These are phyloP conservation scores for Dioscorea dumetorum DNA, from an alignment of 106 monocot species.

Conservation along the genomic window DNA sequence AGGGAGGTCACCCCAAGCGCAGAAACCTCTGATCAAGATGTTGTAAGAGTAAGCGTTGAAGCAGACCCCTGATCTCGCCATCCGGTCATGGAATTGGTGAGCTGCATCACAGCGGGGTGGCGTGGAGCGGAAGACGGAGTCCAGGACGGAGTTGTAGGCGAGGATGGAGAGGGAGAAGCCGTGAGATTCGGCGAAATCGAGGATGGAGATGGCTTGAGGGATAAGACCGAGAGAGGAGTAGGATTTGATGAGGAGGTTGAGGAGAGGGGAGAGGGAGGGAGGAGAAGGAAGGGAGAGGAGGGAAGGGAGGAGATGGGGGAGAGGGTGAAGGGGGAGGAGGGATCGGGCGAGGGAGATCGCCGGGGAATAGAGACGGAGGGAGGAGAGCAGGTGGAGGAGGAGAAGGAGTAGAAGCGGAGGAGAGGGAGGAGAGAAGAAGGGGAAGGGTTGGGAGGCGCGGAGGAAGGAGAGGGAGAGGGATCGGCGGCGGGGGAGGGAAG, in stretches of 20 bases:
- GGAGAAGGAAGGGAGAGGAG: background rate
- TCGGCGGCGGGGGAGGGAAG: constrained; percentile 18
- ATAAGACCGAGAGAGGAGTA: constrained; percentile 37
- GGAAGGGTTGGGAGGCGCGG: constrained; percentile 7
- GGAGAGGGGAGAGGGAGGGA: constrained; percentile 13
- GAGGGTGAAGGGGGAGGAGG: constrained; percentile 15
- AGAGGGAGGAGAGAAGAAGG: constrained; percentile 22
- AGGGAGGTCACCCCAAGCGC: constrained; percentile 29
- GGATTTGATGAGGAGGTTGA: constrained; percentile 62
- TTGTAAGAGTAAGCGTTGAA: constrained; percentile 70
- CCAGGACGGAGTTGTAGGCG: constrained; percentile 71
- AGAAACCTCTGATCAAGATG: constrained; percentile 65
- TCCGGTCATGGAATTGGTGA: constrained; percentile 28
- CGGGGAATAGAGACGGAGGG: background rate
- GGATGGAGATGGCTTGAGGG: constrained; percentile 31
- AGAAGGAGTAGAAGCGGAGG: background rate
- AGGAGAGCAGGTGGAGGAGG: background rate
- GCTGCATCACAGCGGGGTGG: background rate
- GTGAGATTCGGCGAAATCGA: constrained; percentile 28
- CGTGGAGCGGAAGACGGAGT: constrained; percentile 43
- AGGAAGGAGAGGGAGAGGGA: constrained; percentile 12
- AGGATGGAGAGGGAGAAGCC: constrained; percentile 43
- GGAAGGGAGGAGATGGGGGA: constrained; percentile 12
- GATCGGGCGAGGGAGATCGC: constrained; percentile 2
- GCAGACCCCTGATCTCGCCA: constrained; percentile 33